phyloP scores from a whole-genome alignment of 768 basidiomycete genomes.

The Ramaria sp. region DNA sequence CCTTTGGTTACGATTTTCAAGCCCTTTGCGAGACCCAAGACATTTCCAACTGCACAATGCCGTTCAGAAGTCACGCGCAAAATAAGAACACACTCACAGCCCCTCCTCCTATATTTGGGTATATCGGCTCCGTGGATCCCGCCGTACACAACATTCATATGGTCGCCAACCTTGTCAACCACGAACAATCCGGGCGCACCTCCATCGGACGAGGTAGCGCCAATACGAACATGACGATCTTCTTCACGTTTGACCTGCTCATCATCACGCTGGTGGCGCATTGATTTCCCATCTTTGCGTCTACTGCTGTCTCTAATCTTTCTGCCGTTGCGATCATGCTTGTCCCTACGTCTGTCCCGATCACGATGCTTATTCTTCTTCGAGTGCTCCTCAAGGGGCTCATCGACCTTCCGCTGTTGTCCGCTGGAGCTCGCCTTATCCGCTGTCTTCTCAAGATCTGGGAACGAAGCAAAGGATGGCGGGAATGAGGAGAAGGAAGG shows the following conservation, averaged over 20 bases:
- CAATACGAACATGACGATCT: constrained; percentile 19
- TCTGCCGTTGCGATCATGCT: constrained; percentile 18
- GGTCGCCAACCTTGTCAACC: constrained; percentile 42
- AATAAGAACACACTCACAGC: constrained; percentile 33
- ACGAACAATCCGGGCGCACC: constrained; percentile 26
- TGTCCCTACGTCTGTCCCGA: constrained; percentile 14
- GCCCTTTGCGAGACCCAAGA: constrained; percentile 49
- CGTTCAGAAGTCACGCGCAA: not conserved
- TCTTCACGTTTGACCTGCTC: constrained; percentile 25
- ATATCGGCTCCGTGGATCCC: constrained; percentile 48
- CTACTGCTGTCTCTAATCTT: constrained; percentile 11
- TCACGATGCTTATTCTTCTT: constrained; percentile 19
- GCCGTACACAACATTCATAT: constrained; percentile 58
- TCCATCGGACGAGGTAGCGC: constrained; percentile 14
- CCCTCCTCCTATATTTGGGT: constrained; percentile 52
- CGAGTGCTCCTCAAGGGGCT: constrained; percentile 6
- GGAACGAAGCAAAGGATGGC: constrained; percentile 62
- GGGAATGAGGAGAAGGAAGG: constrained; percentile 55
- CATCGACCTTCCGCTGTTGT: not conserved
- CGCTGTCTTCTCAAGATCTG: constrained; percentile 34
- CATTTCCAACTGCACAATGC: constrained; percentile 37
- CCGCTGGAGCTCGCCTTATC: not conserved
- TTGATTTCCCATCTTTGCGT: not conserved
- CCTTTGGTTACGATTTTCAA: constrained; percentile 36
- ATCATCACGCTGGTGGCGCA: constrained; percentile 11